A percentile compares a stretch with the other conserved stretches of the same genome.
These are phyloP conservation scores for Quercus suber DNA, from an alignment of 306 rosid genomes.

Conservation along the genomic window DNA sequence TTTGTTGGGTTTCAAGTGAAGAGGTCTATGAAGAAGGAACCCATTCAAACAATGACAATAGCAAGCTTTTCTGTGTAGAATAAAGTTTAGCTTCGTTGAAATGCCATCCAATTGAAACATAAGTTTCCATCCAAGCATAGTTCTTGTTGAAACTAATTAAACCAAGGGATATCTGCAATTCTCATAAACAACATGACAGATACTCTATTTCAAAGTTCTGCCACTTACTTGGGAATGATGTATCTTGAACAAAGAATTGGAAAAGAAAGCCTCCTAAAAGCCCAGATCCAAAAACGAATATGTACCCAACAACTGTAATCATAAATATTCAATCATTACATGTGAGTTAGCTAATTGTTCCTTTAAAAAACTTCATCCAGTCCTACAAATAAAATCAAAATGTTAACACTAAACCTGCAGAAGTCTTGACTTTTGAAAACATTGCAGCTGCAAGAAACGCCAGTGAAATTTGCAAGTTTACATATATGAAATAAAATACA, in stretches of 20 bases:
- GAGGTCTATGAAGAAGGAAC: not conserved
- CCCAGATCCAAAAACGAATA: conserved; percentile 80
- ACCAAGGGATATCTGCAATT: not conserved
- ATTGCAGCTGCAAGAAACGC: conserved; percentile 68
- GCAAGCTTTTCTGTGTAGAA: not conserved
- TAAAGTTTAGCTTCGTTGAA: not conserved
- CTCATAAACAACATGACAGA: not conserved
- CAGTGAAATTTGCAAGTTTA: conserved; percentile 81
- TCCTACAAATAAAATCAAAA: conserved; percentile 1
- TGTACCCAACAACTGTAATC: conserved; percentile 67
- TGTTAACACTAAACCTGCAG: conserved; percentile 66
- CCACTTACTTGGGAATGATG: conserved; percentile 78
- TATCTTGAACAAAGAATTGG: conserved; percentile 63
- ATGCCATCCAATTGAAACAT: not conserved
- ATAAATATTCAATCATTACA: conserved; percentile 3
- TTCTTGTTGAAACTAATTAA: not conserved
- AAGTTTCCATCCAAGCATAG: not conserved
- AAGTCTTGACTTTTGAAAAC: conserved; percentile 73
- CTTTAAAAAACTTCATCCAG: not conserved
- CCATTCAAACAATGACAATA: not conserved
- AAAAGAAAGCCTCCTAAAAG: conserved; percentile 80
- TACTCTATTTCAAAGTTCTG: conserved; percentile 8
- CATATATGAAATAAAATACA: conserved; percentile 66
- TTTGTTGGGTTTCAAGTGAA: not conserved
- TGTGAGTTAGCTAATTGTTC: conserved; percentile 21